Conservation (phyloP, 768 basidiomycete genomes). For the Suillus clintonianus region DNA sequence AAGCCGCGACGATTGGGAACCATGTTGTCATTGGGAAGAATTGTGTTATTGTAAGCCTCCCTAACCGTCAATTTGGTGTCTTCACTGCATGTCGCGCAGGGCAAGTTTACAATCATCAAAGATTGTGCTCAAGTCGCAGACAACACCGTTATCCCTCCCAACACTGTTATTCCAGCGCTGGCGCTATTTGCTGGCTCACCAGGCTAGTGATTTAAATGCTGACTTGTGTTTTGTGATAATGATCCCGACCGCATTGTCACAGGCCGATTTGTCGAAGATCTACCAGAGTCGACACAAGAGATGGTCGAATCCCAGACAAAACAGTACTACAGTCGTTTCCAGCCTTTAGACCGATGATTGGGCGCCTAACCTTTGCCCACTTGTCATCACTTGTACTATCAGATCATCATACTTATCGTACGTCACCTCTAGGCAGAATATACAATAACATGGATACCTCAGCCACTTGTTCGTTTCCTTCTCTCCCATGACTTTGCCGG, state of each 20-base stretch:
- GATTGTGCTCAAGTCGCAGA: conserved; percentile 92
- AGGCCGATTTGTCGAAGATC: conserved; percentile 82
- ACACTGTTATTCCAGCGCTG: conserved; percentile 89
- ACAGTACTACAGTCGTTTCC: conserved; percentile 82
- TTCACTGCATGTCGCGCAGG: conserved; percentile 46
- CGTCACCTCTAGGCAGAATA: background rate
- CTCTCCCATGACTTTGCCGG: background rate
- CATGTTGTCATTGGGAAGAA: conserved; percentile 95
- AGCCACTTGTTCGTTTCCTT: background rate
- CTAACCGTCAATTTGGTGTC: background rate
- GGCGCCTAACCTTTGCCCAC: background rate
- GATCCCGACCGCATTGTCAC: conserved; percentile 1
- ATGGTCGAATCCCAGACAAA: conserved; percentile 85
- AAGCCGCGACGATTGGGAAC: conserved; percentile 93
- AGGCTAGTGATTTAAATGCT: conserved; percentile 48
- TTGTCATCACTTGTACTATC: conserved; percentile 6
- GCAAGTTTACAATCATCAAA: conserved; percentile 95
- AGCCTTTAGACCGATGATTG: conserved; percentile 49
- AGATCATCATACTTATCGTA: conserved; percentile 3
- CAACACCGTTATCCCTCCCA: conserved; percentile 86
- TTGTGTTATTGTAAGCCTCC: conserved; percentile 78
- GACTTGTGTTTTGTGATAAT: background rate
- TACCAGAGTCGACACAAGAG: conserved; percentile 95
- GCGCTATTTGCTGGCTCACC: conserved; percentile 87
- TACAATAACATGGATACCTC: background rate